phyloP scores from a whole-genome alignment of 1,284 basidiomycete genomes.

The Ustilago tritici region DNA sequence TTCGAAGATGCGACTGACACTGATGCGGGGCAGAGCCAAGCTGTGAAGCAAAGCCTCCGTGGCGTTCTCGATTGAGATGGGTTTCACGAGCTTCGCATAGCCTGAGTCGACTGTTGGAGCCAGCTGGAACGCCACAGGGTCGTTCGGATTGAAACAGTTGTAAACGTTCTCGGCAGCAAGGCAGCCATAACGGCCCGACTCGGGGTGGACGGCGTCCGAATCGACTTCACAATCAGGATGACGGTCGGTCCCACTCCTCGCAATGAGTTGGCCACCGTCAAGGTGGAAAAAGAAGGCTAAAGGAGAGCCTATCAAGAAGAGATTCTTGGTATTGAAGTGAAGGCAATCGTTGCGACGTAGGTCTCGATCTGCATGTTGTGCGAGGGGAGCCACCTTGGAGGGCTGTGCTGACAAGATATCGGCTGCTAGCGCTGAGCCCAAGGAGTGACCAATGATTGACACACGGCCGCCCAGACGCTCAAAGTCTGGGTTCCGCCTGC shows the following conservation, averaged over 20 bases:
- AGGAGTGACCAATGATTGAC: slow-evolving; percentile 71
- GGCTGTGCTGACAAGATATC: slow-evolving; percentile 74
- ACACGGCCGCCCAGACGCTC: slow-evolving; percentile 71
- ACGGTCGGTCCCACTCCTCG: slow-evolving; percentile 72
- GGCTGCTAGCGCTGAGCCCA: slow-evolving; percentile 74
- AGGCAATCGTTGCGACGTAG: slow-evolving; percentile 40
- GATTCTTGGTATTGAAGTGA: slow-evolving; percentile 71
- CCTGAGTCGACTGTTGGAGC: slow-evolving; percentile 69
- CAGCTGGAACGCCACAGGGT: slow-evolving; percentile 70
- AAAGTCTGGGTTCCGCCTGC: slow-evolving; percentile 72
- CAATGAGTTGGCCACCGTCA: slow-evolving; percentile 73
- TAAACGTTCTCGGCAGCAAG: slow-evolving; percentile 73
- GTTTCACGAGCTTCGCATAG: slow-evolving; percentile 69
- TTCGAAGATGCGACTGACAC: slow-evolving; percentile 67
- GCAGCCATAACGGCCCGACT: slow-evolving; percentile 73
- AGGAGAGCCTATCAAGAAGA: slow-evolving; percentile 75
- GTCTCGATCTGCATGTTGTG: slow-evolving; percentile 14
- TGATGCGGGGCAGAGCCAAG: slow-evolving; percentile 62
- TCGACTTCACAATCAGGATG: slow-evolving; percentile 64
- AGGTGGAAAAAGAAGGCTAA: slow-evolving; percentile 74
- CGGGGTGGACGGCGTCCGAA: slow-evolving; percentile 67
- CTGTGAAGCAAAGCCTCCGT: slow-evolving; percentile 64
- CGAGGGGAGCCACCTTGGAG: slow-evolving; percentile 70
- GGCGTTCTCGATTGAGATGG: slow-evolving; percentile 68
- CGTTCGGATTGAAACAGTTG: slow-evolving; percentile 71